phyloP scores from a whole-genome alignment of 192 early-diverging fungal genomes.

The Backusella circina region DNA sequence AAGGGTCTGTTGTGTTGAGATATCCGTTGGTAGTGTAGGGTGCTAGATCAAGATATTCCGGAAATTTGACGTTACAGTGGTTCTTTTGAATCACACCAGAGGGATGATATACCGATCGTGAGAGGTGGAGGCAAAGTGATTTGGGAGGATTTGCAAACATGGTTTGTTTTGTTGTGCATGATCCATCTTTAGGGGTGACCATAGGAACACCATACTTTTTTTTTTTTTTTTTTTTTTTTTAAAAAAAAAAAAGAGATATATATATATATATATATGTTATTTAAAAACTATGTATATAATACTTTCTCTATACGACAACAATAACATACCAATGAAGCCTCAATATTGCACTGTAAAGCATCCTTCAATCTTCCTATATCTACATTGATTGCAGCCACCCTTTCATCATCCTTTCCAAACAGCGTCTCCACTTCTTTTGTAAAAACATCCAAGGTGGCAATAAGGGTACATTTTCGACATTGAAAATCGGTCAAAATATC shows the following conservation, averaged over 20 bases:
- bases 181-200: slow-evolving; percentile 20
- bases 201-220: slow-evolving; percentile 30
- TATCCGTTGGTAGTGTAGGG: slow-evolving; percentile 71
- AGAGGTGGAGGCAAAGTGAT: slow-evolving; percentile 81
- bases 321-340: slow-evolving; percentile 41
- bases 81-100: slow-evolving; percentile 76
- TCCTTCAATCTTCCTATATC: slow-evolving; percentile 40
- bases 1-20: slow-evolving; percentile 29
- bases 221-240: background rate
- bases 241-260: background rate
- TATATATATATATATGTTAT: no score
- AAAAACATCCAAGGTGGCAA: slow-evolving; percentile 40
- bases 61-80: slow-evolving; percentile 65
- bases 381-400: slow-evolving; percentile 12
- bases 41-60: slow-evolving; percentile 70
- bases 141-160: slow-evolving; percentile 85
- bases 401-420: slow-evolving; percentile 13
- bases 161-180: slow-evolving; percentile 68
- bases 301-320: background rate
- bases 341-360: slow-evolving; percentile 37
- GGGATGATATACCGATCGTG: slow-evolving; percentile 75
- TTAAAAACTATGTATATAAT: background rate
- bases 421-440: slow-evolving; percentile 20
- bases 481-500: slow-evolving; percentile 66
- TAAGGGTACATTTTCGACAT: slow-evolving; percentile 59